These are phyloP conservation scores for Pleomassaria siparia DNA, from an alignment of 2,329 filamentous ascomycete genomes.

Conservation along the genomic window DNA sequence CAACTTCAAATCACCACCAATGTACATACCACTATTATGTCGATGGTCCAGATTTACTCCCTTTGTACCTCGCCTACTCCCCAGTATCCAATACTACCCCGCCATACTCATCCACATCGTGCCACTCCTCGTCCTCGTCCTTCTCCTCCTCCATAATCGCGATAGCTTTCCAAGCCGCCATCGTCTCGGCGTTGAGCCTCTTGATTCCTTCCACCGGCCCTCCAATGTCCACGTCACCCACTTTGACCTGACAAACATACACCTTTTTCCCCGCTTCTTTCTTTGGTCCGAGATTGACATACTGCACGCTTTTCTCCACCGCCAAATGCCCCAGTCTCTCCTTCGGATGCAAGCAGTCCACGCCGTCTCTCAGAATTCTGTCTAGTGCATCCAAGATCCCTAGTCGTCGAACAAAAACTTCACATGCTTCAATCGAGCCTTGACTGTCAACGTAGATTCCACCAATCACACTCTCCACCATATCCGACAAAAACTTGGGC, in stretches of 20 bases:
- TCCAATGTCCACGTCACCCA: constrained; percentile 38
- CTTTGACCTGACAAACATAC: constrained; percentile 37
- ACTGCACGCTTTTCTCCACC: constrained; percentile 55
- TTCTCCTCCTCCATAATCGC: constrained; percentile 21
- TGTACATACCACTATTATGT: no score
- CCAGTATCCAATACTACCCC: not conserved
- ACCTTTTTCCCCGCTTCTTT: constrained; percentile 5
- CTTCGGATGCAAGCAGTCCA: constrained; percentile 65
- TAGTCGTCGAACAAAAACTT: constrained; percentile 60
- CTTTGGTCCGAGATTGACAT: constrained; percentile 39
- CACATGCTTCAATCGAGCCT: constrained; percentile 57
- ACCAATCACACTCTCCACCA: constrained; percentile 78
- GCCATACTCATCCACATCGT: constrained; percentile 6
- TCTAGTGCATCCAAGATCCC: constrained; percentile 67
- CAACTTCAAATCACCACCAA: no score
- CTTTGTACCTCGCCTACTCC: not conserved
- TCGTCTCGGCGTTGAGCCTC: constrained; percentile 42
- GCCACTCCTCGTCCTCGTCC: constrained; percentile 7
- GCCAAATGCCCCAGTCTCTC: constrained; percentile 66
- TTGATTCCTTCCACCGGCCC: constrained; percentile 35
- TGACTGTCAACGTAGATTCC: constrained; percentile 77
- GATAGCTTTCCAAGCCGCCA: constrained; percentile 39
- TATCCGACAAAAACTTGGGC: constrained; percentile 79
- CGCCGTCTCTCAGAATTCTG: constrained; percentile 57
- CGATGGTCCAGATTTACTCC: not conserved